These are phyloP conservation scores for Teratosphaeria epicoccoides DNA, from an alignment of 2,329 filamentous ascomycete species.

Conservation along the genomic window DNA sequence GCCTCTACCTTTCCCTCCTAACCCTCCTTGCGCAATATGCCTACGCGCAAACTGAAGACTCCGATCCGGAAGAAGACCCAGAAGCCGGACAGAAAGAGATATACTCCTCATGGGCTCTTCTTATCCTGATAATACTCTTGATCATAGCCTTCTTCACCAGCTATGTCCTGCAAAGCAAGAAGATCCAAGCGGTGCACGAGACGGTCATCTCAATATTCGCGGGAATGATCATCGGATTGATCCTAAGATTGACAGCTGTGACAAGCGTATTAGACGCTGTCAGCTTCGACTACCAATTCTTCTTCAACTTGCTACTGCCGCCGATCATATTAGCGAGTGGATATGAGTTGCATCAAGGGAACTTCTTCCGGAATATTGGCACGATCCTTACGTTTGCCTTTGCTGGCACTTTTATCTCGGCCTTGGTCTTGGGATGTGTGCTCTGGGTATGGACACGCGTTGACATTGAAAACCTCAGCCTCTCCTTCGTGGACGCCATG, in stretches of 20 bases:
- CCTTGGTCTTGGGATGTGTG: constrained; percentile 82
- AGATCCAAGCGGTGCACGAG: constrained; percentile 94
- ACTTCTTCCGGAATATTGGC: constrained; percentile 97
- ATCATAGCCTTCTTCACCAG: constrained; percentile 93
- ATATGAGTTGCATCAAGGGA: constrained; percentile 94
- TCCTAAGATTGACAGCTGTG: constrained; percentile 70
- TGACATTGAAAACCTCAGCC: constrained; percentile 71
- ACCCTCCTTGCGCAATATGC: constrained; percentile 13
- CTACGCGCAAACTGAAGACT: constrained; percentile 31
- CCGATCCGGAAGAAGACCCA: constrained; percentile 46
- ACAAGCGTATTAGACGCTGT: constrained; percentile 81
- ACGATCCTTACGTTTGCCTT: constrained; percentile 97
- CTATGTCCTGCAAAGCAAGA: constrained; percentile 92
- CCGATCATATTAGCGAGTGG: constrained; percentile 96
- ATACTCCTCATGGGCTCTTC: constrained; percentile 90
- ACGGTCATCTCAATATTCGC: constrained; percentile 98
- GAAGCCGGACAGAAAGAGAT: constrained; percentile 89
- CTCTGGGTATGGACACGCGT: constrained; percentile 82
- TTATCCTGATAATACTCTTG: constrained; percentile 89
- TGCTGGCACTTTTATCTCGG: constrained; percentile 91
- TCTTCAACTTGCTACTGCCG: constrained; percentile 97
- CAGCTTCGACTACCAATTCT: constrained; percentile 97
- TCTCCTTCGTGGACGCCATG: constrained; percentile 91
- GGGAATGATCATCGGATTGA: constrained; percentile 88
- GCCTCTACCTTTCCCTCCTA: constrained; percentile 3